These are phyloP conservation scores for Coccomyxa sp. DNA, from an alignment of 139 green algal genomes.

Conservation along the genomic window DNA sequence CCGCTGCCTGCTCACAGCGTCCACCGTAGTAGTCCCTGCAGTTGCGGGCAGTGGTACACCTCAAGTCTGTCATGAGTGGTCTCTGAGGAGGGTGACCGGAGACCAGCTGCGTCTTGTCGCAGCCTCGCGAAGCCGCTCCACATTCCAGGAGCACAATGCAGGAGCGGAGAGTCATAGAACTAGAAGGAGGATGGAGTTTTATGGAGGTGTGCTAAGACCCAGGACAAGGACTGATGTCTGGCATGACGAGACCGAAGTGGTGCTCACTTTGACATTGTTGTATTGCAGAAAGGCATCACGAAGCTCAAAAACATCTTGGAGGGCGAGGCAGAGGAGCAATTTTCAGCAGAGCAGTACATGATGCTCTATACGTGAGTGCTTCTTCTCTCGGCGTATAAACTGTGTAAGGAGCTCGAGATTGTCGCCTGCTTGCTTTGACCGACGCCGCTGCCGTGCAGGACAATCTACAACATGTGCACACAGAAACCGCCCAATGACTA, in stretches of 20 bases:
- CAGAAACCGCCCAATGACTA: slow-evolving; percentile 99
- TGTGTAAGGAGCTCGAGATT: too few relatives aligned
- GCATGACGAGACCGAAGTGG: neutral
- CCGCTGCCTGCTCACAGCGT: too few relatives aligned
- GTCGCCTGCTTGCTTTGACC: neutral
- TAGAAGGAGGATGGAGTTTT: slow-evolving; percentile 84
- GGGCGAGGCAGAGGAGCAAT: slow-evolving; percentile 68
- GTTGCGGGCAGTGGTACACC: too few relatives aligned
- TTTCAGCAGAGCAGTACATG: slow-evolving; percentile 97
- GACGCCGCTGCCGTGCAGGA: slow-evolving; percentile 43
- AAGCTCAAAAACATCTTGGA: slow-evolving; percentile 95
- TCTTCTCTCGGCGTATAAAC: slow-evolving; percentile 4
- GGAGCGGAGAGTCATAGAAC: slow-evolving; percentile 61
- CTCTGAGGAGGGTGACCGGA: too few relatives aligned
- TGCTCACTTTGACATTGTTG: too few relatives aligned
- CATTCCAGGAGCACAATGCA: slow-evolving; percentile 14
- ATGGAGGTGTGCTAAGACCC: slow-evolving; percentile 75
- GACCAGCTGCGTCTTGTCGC: too few relatives aligned
- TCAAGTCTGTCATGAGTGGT: too few relatives aligned
- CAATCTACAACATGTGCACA: slow-evolving; percentile 99
- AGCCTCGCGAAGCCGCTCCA: too few relatives aligned
- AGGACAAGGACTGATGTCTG: neutral
- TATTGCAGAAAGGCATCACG: slow-evolving; percentile 86
- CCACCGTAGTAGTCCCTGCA: too few relatives aligned
- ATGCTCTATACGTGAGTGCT: slow-evolving; percentile 84